Base-by-base conservation (phyloP, 1,284 basidiomycete species). In the Tilletia setariae region DNA sequence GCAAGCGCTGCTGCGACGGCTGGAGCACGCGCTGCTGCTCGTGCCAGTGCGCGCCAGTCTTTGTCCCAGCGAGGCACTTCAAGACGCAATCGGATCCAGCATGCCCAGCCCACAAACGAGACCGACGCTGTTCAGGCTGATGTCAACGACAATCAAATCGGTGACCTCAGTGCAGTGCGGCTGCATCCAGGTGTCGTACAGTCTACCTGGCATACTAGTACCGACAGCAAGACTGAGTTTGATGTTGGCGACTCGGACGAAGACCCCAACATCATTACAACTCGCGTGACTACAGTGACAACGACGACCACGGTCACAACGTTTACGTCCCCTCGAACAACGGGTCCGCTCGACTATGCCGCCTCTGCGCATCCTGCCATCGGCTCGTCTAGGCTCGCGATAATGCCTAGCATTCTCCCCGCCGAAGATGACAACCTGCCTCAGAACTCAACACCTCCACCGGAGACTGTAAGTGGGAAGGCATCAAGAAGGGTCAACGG, bases 151-250 rank as follows among this genome's bases (percentile, higher is more conserved):
- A 35, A 61, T 16, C 25, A 35, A 16, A 2, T 61, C 32, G 56
- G 35, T 40, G 35, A 40, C 11, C 35, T 30, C 25, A 35, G 16
- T 15, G 25, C 56, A 13, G 28, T 61, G 25, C 56, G 56, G 13
- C 56, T 61, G 1, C 28, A 35, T 13, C 56, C 56, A 32, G 56
- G 56, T 30, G 56, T 61, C 1, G 35, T 61, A 3, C 56, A 61
- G 6, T 61, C 56, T 2, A 61, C 56, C 28, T 61, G 56, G 56
- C 56, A 61, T 7, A 61, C 56, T 30, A 61, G 30, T 7, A 61
- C 56, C 25, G 56, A 61, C 28, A 61, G 56, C 56, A 61, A 61
- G 56, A 61, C 56, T 30, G 56, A 61, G 9, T 61, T 61, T 30
- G 56, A 61, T 30, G 56, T 61, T 15, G 56, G 56, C 8, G 56